phyloP scores from a whole-genome alignment of 257 asterid genomes.

The Capsicum rhomboideum region DNA sequence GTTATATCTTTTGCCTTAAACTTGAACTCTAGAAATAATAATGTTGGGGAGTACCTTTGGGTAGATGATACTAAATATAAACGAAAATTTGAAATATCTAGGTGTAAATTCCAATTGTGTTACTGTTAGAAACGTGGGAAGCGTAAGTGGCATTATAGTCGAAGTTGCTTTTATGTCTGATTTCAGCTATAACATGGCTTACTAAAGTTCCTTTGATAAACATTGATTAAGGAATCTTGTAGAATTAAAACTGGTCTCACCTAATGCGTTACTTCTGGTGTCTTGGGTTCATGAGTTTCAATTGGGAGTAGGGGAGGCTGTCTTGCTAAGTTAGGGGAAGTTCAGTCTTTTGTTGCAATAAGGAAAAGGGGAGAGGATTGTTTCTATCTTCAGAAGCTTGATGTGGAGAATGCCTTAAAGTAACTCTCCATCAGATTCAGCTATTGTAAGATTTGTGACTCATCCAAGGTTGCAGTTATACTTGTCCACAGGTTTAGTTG shows the following conservation, averaged over 20 bases:
- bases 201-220: neutral
- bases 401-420: neutral
- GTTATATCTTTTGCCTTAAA: neutral
- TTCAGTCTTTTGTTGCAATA: neutral
- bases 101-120: neutral
- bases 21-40: neutral
- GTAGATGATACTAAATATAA: neutral
- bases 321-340: neutral
- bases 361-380: neutral
- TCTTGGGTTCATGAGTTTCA: neutral
- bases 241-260: neutral
- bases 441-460: neutral
- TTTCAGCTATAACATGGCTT: neutral
- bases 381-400: neutral
- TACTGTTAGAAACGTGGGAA: neutral
- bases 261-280: neutral
- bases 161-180: neutral
- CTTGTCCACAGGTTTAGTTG: neutral
- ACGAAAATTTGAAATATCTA: neutral
- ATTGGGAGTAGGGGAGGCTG: neutral
- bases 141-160: neutral
- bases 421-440: neutral
- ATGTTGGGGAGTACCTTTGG: neutral
- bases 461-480: neutral
- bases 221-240: neutral